Conservation (phyloP, 441 rosid genomes). For the Jatropha podagrica region DNA sequence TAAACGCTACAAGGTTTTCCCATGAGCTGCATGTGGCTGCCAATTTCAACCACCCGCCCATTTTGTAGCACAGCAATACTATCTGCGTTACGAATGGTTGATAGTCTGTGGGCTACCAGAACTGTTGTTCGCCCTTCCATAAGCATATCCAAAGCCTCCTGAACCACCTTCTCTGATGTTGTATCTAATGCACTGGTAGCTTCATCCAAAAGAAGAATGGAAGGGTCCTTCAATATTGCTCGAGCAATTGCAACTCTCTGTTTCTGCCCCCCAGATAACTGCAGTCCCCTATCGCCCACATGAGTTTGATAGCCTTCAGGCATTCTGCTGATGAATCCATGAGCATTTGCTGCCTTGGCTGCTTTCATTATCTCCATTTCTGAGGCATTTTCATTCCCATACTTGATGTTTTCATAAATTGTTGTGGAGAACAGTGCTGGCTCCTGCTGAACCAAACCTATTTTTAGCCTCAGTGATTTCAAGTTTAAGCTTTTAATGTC, state of each 20-base stretch:
- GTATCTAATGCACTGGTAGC: constrained; percentile 82
- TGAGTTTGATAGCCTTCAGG: constrained; percentile 67
- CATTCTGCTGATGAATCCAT: constrained; percentile 71
- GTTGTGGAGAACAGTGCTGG: constrained; percentile 79
- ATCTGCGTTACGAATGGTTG: constrained; percentile 56
- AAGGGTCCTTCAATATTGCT: constrained; percentile 71
- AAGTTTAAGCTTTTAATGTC: constrained; percentile 58
- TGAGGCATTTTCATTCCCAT: constrained; percentile 61
- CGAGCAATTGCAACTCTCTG: constrained; percentile 84
- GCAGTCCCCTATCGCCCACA: constrained; percentile 72
- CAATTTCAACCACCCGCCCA: constrained; percentile 67
- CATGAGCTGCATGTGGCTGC: constrained; percentile 63
- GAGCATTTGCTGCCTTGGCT: constrained; percentile 75
- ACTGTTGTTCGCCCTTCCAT: constrained; percentile 73
- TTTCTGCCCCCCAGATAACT: constrained; percentile 66
- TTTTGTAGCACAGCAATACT: constrained; percentile 59
- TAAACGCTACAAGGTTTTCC: constrained; percentile 46
- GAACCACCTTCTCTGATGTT: constrained; percentile 63
- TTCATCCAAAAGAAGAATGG: constrained; percentile 73
- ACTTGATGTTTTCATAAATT: constrained; percentile 69
- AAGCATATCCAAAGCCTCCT: constrained; percentile 65
- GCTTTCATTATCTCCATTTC: constrained; percentile 70
- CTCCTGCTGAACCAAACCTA: constrained; percentile 81
- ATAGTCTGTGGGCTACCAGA: constrained; percentile 75
- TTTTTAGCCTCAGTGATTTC: constrained; percentile 56